These are phyloP conservation scores for Epichloe sylvatica DNA, from an alignment of 2,329 filamentous ascomycete genomes.

Conservation along the genomic window DNA sequence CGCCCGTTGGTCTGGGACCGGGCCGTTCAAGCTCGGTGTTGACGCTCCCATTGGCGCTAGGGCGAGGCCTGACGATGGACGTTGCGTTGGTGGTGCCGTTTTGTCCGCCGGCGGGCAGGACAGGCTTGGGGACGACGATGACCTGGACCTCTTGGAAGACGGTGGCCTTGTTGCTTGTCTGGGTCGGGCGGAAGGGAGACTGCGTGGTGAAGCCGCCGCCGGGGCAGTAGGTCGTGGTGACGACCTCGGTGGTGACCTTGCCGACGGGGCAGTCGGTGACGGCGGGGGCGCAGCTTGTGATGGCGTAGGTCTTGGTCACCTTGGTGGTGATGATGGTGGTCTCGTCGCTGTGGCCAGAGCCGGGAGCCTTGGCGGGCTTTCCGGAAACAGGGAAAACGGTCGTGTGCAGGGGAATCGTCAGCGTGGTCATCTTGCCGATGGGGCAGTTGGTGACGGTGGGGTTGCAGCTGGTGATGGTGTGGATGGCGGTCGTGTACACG, in stretches of 20 bases:
- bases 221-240: too few relatives aligned
- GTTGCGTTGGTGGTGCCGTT: constrained; percentile 1
- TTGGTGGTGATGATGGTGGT: too few relatives aligned
- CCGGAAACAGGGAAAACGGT: constrained; percentile 10
- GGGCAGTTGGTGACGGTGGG: constrained; percentile 25
- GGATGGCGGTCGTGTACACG: constrained; percentile 22
- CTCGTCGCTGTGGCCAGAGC: too few relatives aligned
- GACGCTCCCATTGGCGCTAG: neutral
- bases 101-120: neutral
- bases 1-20: neutral
- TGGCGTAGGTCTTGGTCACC: too few relatives aligned
- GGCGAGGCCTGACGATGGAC: constrained; percentile 1
- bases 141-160: neutral
- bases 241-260: neutral
- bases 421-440: constrained; percentile 19
- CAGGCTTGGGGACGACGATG: neutral
- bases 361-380: too few relatives aligned
- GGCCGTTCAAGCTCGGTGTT: neutral
- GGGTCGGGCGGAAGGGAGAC: neutral
- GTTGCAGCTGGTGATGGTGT: constrained; percentile 38
- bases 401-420: constrained; percentile 26
- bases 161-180: constrained; percentile 1
- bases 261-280: constrained; percentile 20
- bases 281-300: too few relatives aligned
- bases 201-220: constrained; percentile 1